Percentiles rank a stretch among this genome's conserved stretches.
Conservation (phyloP, 495 filamentous ascomycete genomes). For the Aspergillus sclerotioniger region DNA sequence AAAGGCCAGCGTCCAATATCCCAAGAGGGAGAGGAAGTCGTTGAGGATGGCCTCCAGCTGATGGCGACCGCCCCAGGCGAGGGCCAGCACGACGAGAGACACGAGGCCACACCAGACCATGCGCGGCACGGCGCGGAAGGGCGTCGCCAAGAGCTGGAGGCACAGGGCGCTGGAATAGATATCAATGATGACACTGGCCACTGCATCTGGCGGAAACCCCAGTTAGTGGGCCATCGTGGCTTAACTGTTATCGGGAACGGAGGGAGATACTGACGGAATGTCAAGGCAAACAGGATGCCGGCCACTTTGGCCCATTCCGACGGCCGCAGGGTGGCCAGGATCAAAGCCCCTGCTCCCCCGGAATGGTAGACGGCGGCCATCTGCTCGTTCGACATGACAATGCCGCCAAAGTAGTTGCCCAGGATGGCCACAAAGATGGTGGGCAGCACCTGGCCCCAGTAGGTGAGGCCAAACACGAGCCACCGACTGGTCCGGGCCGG, state of each 20-base stretch:
- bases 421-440: constrained; percentile 7
- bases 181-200: constrained; percentile 31
- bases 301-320: constrained; percentile 14
- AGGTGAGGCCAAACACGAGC: constrained; percentile 7
- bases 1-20: constrained; percentile 31
- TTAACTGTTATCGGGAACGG: neutral
- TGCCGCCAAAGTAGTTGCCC: constrained; percentile 9
- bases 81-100: constrained; percentile 24
- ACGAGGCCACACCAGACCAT: constrained; percentile 30
- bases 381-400: neutral
- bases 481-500: neutral
- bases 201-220: neutral
- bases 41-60: constrained; percentile 25
- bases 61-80: constrained; percentile 30
- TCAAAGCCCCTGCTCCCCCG: neutral
- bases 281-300: constrained; percentile 9
- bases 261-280: constrained; percentile 7
- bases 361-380: neutral
- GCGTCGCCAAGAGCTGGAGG: constrained; percentile 29
- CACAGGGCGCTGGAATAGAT: constrained; percentile 29
- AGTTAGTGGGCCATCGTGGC: neutral
- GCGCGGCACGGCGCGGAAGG: constrained; percentile 30
- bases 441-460: neutral
- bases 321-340: constrained; percentile 3
- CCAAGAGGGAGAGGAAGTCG: constrained; percentile 31